Base-by-base conservation (phyloP, 2,329 filamentous ascomycete species). In the Penicillium sp. region DNA sequence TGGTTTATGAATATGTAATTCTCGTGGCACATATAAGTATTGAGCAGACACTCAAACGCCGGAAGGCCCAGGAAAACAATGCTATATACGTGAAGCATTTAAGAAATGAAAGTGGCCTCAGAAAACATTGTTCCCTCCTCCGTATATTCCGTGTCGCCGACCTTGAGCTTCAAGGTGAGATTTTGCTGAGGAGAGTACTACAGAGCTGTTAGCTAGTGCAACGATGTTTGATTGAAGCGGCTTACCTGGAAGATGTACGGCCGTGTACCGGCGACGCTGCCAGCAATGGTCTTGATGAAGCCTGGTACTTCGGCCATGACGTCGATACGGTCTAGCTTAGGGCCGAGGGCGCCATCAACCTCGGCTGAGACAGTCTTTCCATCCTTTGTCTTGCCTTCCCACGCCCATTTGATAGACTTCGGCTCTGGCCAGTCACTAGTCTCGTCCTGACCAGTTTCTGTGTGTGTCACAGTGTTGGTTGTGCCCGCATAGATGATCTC, bases 41-140 rank as follows among this genome's bases (percentile, higher is more conserved):
- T 67, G 62, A 71, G 61, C 67, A 70, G 71, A 30, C 65, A 73
- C 66, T 68, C 69, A 70, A 61, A 72, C 70, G 71, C 73, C 72
- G 71, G 67, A 58, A 56, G 47, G 67, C 44, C 61, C 65, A 66
- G 58, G 58, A 49, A 65, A 65, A 61, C 60, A 54, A 64, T 69
- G 64, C 66, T 70, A 71, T 75, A 66, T 73, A 72, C 70, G 70
- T 68, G 57, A 63, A 54, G 52, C 67, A 60, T 67, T 77, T 74
- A 90, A 56, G 90, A 93, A 79, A 99, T 96, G 82, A 98, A 99
- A n/a, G 93, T 97, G 3, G 95, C 93, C 81, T 99, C 95, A 61
- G 86, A 88, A 79, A 96, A 96, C 58, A 96, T 80, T 51, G 80
- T 82, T 52, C 95, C 95, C 73, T 93, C 83, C 78, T 98, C 94